Evolutionary conservation across 805 yeast genomes (phyloP), one percentile per base, ranked within the genome.

Genomic region (Cyberlindnera samutprakarnensis): DNA sequence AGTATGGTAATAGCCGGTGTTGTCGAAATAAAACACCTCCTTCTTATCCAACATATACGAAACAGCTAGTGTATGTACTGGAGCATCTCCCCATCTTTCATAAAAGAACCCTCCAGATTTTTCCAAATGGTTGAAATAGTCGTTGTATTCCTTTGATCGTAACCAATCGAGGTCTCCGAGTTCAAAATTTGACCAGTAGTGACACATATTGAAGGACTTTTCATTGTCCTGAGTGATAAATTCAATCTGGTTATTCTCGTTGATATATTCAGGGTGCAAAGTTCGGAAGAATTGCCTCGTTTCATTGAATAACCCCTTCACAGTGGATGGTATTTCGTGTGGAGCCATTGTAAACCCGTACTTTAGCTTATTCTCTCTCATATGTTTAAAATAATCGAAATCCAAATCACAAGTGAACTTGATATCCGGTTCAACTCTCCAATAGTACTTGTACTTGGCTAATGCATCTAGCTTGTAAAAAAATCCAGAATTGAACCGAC

Each of bases 71-170:
- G 94, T 72, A 58, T 84, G 94, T n/a, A 84, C 72, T 4, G 94
- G 94, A 0, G 94, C 95, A 57, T 85, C 95, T 14, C 95, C 95
- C 94, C 95, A 85, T 43, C 95, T 67, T 59, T 85, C 92, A 51
- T 82, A 81, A 54, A 73, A 83, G 53, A 83, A 83, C 1, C 94
- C 94, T 36, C 94, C 94, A 3, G 70, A 53, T 28, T 55, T 38
- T 51, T 83, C 94, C 27, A 83, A 60, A 50, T 61, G 60, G 15
- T 79, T 62, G 51, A 82, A 82, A 56, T 70, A 80, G 7, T 67
- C 62, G 27, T 65, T 61, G 56, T 80, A 82, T 14, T 68, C 64
- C 23, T 64, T 54, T 0, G 73, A 61, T 42, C 86, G 62, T 71
- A 77, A 78, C 39, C 82, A 72, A 32, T 76, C 78, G 49, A 82